A percentile compares a stretch with the other conserved stretches of the same genome.
Conservation (phyloP, 768 basidiomycete species). For the Trametes gibbosa region DNA sequence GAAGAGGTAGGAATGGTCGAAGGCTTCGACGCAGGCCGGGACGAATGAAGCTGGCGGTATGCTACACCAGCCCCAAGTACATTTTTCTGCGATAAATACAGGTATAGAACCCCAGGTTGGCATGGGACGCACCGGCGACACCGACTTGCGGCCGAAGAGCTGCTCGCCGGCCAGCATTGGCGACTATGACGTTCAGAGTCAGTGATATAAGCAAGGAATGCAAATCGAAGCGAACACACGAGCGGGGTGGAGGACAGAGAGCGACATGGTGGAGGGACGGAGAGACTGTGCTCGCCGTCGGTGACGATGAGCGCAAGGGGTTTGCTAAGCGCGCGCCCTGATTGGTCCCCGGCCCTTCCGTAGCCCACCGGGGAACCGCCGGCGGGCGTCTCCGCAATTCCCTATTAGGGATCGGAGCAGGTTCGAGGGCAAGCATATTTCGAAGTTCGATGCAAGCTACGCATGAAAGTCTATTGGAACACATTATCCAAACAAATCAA, state of each 20-base stretch:
- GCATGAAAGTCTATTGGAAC: slow-evolving; percentile 2
- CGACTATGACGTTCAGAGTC: slow-evolving; percentile 28
- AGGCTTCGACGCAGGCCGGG: slow-evolving; percentile 40
- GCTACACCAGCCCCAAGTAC: slow-evolving; percentile 30
- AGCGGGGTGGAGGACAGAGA: slow-evolving; percentile 37
- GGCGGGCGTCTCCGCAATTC: slow-evolving; percentile 2
- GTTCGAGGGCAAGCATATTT: background rate
- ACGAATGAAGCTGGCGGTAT: slow-evolving; percentile 56
- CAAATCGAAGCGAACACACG: slow-evolving; percentile 24
- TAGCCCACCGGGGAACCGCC: slow-evolving; percentile 2
- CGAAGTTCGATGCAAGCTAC: background rate
- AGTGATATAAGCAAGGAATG: background rate
- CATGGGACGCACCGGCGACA: slow-evolving; percentile 36
- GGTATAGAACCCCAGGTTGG: background rate
- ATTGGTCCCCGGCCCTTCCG: slow-evolving; percentile 17
- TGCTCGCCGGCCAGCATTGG: slow-evolving; percentile 42
- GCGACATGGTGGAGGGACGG: slow-evolving; percentile 42
- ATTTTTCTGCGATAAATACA: background rate
- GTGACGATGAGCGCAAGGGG: slow-evolving; percentile 23
- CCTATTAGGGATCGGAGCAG: too few species aligned
- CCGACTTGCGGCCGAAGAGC: slow-evolving; percentile 45
- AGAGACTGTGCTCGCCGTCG: slow-evolving; percentile 19
- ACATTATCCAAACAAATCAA: slow-evolving; percentile 8
- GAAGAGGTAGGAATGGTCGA: slow-evolving; percentile 43
- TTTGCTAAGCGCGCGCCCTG: slow-evolving; percentile 18